phyloP scores from a whole-genome alignment of 78 protist genomes.

The Dictyostelium citrinum region DNA sequence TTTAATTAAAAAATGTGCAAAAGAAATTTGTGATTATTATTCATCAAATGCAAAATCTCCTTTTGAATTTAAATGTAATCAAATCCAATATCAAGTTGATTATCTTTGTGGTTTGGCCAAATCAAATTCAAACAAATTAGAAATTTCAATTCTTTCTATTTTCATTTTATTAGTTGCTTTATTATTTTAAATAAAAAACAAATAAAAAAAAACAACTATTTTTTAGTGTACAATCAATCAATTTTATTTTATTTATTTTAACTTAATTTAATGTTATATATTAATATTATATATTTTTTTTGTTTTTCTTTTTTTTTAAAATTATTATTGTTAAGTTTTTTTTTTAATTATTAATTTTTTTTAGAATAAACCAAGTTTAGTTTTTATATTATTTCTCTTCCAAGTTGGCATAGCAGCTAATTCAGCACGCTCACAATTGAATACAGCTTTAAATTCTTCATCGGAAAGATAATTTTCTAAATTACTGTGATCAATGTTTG shows the following conservation, averaged over 20 bases:
- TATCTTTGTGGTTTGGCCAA: not conserved
- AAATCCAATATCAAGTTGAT: too few relatives aligned
- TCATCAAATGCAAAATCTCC: too few relatives aligned
- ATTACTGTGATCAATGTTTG: constrained; percentile 29
- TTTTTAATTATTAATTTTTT: not conserved
- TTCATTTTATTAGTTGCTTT: not conserved
- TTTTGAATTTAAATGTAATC: too few relatives aligned
- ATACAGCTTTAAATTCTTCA: constrained; percentile 30
- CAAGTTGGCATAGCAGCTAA: constrained; percentile 62
- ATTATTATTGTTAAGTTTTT: not conserved
- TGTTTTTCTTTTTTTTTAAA: not conserved
- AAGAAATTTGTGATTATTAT: too few relatives aligned
- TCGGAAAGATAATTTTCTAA: constrained; percentile 64
- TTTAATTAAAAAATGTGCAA: too few relatives aligned
- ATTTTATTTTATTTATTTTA: not conserved
- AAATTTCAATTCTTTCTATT: not conserved
- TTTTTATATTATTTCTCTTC: constrained; percentile 46
- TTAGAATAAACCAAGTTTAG: constrained; percentile 38
- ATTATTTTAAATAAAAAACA: too few relatives aligned
- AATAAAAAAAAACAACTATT: not conserved
- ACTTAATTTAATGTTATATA: not conserved
- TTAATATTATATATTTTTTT: too few relatives aligned
- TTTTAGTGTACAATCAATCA: constrained; percentile 3
- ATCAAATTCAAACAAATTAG: not conserved
- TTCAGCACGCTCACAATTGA: constrained; percentile 50